Evolutionary conservation across 306 rosid genomes (phyloP), one percentile per base, ranked within the genome.

Genomic region (Heteromeles arbutifolia): DNA sequence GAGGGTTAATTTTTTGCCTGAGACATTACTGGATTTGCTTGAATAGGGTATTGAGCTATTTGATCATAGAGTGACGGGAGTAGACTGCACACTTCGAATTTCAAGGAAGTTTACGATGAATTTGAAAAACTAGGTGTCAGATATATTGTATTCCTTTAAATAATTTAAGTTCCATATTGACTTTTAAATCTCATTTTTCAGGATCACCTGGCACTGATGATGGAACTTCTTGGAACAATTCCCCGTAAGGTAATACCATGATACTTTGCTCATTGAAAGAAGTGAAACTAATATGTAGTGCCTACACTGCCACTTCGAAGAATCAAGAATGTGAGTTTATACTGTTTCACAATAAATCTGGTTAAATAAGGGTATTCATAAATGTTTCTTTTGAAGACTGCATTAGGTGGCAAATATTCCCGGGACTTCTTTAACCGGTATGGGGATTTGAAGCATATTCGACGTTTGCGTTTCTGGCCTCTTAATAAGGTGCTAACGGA

Each of bases 211-310:
- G 96, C 98, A 29, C 78, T 93, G 78, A 90, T 93, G 96, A 93
- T 93, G 98, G 98, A 93, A 74, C 96, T 93, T 78, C 91, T 93
- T 63, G 98, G 98, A 78, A 82, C 83, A 90, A 90, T 93, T 86
- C 98, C 96, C 0, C 90, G 93, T 5, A 90, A 93, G 95, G 98
- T 90, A 72, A 77, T 52, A 59, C 57, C 37, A 18, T 6, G 15
- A 56, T 41, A 44, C 22, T 4, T 45, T 15, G 2, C 77, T 24
- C 15, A 54, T 28, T 21, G 12, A 62, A 41, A 26, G 48, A 74
- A 29, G 6, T 70, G 34, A 59, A 44, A 69, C 18, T 61, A 2
- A 4, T 61, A 11, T 59, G 26, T 12, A 31, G 17, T 70, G 14
- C 13, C 34, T 5, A 37, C 71, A 52, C 74, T 65, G 56, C 41